Base-by-base conservation (phyloP, 2,329 filamentous ascomycete genomes). In the Magnaporthiopsis poae region DNA sequence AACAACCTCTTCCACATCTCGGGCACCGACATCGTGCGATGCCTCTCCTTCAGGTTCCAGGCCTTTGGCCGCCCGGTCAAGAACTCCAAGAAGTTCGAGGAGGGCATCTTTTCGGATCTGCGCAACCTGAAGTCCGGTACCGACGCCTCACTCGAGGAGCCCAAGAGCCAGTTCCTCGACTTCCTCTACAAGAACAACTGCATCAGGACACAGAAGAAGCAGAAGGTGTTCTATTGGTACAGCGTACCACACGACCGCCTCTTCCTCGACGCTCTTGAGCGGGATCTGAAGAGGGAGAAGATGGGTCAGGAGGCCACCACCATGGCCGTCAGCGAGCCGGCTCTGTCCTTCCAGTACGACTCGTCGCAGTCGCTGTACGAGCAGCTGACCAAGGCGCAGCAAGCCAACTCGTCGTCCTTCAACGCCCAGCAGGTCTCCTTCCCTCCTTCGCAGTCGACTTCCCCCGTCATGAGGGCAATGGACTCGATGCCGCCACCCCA, bases 141-240 rank as follows among this genome's bases (percentile, higher is more conserved):
- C 73, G 95, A 99, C 82, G 95, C 95, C 63, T 97, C 95, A 60
- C 87, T 99, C 68, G 95, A 99, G 80, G 95, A 99, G 82, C 95
- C 95, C 66, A 99, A 99, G 85, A 98, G 94, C 80, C 89, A 91
- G 1, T 99, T 99, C 80, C 86, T 99, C 69, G 95, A 99, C 79
- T 99, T 98, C 78, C 84, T 99, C 61, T 99, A 99, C 87, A 99
- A 99, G 86, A 99, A 99, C 86, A 99, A 99, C 83, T 99, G 95
- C 85, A 99, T 99, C 73, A 89, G 95, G 72, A 99, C 95, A 56
- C 95, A 99, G 80, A 99, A 99, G 88, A 99, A 99, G 85, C 95
- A 99, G 77, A 99, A 99, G 84, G 95, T 99, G 71, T 99, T 99
- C 76, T 99, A 98, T 82, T 99, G 95, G 95, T 99, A 98, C 81